These are phyloP conservation scores for Truncatella angustata DNA, from an alignment of 2,329 filamentous ascomycete genomes.

Conservation along the genomic window DNA sequence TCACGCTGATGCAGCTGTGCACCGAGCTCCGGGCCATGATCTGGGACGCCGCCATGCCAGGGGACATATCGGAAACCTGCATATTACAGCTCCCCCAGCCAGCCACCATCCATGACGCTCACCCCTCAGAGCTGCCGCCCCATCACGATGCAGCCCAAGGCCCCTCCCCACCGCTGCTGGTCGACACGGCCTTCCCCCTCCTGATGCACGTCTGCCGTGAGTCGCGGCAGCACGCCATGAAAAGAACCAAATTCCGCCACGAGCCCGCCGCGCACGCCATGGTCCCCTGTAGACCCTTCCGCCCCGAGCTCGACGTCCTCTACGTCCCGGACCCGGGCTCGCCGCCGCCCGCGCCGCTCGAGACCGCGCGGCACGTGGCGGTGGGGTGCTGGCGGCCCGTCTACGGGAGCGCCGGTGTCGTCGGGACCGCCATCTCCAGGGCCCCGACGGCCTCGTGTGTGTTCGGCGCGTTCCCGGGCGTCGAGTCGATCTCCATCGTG, in stretches of 20 bases:
- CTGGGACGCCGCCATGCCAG: background rate
- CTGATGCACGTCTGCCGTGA: slow-evolving; percentile 8
- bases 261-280: background rate
- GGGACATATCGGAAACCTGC: background rate
- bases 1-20: background rate
- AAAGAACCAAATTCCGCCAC: background rate
- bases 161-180: background rate
- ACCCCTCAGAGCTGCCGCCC: too few relatives aligned
- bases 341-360: background rate
- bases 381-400: background rate
- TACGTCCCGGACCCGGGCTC: background rate
- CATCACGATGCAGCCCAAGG: too few relatives aligned
- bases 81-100: too few relatives aligned
- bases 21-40: slow-evolving; percentile 3
- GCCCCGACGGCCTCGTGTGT: background rate
- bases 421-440: too few relatives aligned
- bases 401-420: too few relatives aligned
- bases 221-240: background rate
- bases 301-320: background rate
- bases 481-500: background rate
- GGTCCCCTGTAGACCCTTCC: background rate
- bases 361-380: background rate
- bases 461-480: background rate
- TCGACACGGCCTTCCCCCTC: slow-evolving; percentile 7
- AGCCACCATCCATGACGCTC: too few relatives aligned